These are phyloP conservation scores for Termitomyces eurrhizus DNA, from an alignment of 768 basidiomycete genomes.

Conservation along the genomic window DNA sequence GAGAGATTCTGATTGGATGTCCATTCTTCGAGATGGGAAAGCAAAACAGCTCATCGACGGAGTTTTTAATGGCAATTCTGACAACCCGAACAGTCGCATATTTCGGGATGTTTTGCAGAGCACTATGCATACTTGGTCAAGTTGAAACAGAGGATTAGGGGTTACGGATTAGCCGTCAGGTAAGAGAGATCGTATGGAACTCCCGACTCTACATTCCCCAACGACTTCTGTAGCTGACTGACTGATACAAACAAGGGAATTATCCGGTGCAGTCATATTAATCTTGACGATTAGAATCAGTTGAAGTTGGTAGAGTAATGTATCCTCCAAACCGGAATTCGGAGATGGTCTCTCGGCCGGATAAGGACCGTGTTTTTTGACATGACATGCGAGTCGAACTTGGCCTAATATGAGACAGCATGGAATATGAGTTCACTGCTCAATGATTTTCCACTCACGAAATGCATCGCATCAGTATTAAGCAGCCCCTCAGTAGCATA, in stretches of 20 bases:
- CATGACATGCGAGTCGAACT: background rate
- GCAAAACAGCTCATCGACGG: conserved; percentile 22
- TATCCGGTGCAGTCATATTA: conserved; percentile 38
- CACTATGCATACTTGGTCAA: conserved; percentile 1
- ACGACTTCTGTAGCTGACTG: conserved; percentile 20
- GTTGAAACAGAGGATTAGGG: background rate
- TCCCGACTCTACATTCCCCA: background rate
- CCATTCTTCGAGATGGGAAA: conserved; percentile 21
- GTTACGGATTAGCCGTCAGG: background rate
- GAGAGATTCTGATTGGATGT: conserved; percentile 31
- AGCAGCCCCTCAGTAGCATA: too few relatives aligned
- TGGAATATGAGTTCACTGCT: background rate
- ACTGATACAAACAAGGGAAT: conserved; percentile 39
- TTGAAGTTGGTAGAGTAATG: too few relatives aligned
- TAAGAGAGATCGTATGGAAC: background rate
- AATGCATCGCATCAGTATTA: background rate
- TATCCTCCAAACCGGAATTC: too few relatives aligned
- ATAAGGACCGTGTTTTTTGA: background rate
- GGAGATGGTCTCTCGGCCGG: too few relatives aligned
- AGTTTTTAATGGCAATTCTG: conserved; percentile 19
- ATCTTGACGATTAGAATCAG: conserved; percentile 22
- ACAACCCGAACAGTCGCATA: background rate
- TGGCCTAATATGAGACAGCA: background rate
- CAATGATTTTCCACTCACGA: background rate
- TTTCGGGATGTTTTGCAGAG: conserved; percentile 11